Conservation (phyloP, 495 filamentous ascomycete species). For the Xylona heveae region DNA sequence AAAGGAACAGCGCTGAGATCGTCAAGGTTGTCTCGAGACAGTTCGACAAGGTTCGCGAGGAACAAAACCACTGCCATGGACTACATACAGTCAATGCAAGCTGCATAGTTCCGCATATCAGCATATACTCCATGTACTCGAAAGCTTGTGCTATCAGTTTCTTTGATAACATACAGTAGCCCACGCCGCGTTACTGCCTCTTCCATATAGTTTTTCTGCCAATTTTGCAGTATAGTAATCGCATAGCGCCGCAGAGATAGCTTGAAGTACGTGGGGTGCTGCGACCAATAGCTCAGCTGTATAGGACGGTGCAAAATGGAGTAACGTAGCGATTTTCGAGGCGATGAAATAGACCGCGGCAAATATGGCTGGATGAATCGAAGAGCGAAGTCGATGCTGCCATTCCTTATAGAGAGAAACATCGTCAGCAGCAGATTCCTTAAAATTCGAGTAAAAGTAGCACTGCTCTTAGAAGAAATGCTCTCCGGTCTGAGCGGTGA, state of each 20-base stretch:
- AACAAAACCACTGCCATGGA: constrained; percentile 95
- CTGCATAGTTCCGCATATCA: constrained; percentile 14
- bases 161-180: constrained; percentile 34
- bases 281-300: constrained; percentile 43
- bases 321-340: constrained; percentile 25
- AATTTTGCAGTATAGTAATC: constrained; percentile 87
- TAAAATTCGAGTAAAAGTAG: not conserved
- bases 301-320: constrained; percentile 24
- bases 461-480: no score
- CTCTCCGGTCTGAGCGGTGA: no score
- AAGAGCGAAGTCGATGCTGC: constrained; percentile 73
- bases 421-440: constrained; percentile 7
- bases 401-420: constrained; percentile 51
- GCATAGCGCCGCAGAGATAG: constrained; percentile 49
- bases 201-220: constrained; percentile 50
- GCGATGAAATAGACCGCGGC: constrained; percentile 49
- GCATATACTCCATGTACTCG: not conserved
- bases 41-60: constrained; percentile 84
- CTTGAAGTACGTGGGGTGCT: constrained; percentile 57
- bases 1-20: constrained; percentile 52
- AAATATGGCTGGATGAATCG: constrained; percentile 76
- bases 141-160: not conserved
- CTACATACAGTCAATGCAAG: constrained; percentile 53
- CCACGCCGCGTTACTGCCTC: constrained; percentile 31
- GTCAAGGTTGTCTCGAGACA: constrained; percentile 80